A percentile compares a stretch with the other conserved stretches of the same genome.
These are phyloP conservation scores for Raphanus raphanistrum DNA, from an alignment of 345 rosid genomes.

Conservation along the genomic window DNA sequence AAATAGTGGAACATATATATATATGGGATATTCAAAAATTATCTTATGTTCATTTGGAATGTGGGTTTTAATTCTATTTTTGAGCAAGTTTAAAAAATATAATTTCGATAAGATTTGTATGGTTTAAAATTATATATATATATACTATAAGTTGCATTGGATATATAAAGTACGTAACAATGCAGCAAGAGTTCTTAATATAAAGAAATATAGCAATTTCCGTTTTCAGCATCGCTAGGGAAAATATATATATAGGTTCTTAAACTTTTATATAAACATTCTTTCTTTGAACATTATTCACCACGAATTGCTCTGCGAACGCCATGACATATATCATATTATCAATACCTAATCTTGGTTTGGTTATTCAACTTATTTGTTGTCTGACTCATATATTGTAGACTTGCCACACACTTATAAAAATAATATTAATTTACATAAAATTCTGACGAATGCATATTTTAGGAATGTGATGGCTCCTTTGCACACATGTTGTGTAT, in stretches of 20 bases:
- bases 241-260: background rate
- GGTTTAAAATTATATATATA: background rate
- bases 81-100: background rate
- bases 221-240: too few relatives aligned
- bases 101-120: background rate
- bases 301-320: slow-evolving; percentile 34
- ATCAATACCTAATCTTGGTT: slow-evolving; percentile 33
- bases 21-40: background rate
- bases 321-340: slow-evolving; percentile 33
- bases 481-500: slow-evolving; percentile 6
- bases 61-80: background rate
- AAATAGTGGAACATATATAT: too few relatives aligned
- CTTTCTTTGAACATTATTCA: slow-evolving; percentile 4
- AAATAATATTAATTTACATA: slow-evolving; percentile 21
- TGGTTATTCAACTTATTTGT: background rate
- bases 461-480: slow-evolving; percentile 23
- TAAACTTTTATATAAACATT: background rate
- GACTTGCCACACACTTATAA: slow-evolving; percentile 5
- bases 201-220: too few relatives aligned
- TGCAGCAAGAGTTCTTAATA: background rate
- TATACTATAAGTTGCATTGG: background rate
- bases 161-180: slow-evolving; percentile 1
- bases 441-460: slow-evolving; percentile 30
- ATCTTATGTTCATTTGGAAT: slow-evolving; percentile 5
- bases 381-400: slow-evolving; percentile 31